Percentiles rank a stretch among this genome's conserved stretches.
Conservation (phyloP, 805 yeast species). For the Isabelozyma pseudorhagii region DNA sequence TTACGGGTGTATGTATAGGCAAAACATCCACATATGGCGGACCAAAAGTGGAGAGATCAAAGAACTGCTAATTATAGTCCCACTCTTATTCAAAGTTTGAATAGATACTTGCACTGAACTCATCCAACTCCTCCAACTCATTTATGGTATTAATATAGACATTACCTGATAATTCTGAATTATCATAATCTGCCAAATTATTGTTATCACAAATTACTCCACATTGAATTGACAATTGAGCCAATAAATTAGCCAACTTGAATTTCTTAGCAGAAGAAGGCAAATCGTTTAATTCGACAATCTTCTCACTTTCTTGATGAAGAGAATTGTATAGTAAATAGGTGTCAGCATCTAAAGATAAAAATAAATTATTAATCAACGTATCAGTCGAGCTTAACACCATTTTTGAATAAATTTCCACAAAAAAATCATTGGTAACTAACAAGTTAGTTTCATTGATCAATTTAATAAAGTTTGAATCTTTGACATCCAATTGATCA, state of each 20-base stretch:
- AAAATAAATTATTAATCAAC: constrained; percentile 28
- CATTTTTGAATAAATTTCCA: constrained; percentile 28
- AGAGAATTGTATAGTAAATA: background rate
- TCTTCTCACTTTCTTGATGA: constrained; percentile 13
- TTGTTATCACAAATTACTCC: constrained; percentile 48
- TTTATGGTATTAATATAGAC: constrained; percentile 34
- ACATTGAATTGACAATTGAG: constrained; percentile 65
- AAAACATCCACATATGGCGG: constrained; percentile 6
- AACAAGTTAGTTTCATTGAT: constrained; percentile 46
- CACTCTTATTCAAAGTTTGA: constrained; percentile 59
- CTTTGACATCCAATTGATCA: constrained; percentile 32
- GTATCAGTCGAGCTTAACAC: constrained; percentile 33
- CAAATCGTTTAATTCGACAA: constrained; percentile 11
- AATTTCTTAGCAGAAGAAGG: constrained; percentile 16
- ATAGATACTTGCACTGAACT: constrained; percentile 85
- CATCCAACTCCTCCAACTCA: constrained; percentile 64
- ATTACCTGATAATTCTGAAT: constrained; percentile 29
- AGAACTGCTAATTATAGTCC: no score
- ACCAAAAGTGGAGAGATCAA: constrained; percentile 1
- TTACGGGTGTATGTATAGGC: background rate
- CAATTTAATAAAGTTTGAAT: constrained; percentile 35
- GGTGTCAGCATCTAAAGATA: constrained; percentile 4
- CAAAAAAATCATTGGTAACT: constrained; percentile 30
- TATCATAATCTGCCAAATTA: constrained; percentile 16
- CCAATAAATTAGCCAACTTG: constrained; percentile 67